Base-by-base conservation (phyloP, 1,284 basidiomycete genomes). In the Tilletia setariae region DNA sequence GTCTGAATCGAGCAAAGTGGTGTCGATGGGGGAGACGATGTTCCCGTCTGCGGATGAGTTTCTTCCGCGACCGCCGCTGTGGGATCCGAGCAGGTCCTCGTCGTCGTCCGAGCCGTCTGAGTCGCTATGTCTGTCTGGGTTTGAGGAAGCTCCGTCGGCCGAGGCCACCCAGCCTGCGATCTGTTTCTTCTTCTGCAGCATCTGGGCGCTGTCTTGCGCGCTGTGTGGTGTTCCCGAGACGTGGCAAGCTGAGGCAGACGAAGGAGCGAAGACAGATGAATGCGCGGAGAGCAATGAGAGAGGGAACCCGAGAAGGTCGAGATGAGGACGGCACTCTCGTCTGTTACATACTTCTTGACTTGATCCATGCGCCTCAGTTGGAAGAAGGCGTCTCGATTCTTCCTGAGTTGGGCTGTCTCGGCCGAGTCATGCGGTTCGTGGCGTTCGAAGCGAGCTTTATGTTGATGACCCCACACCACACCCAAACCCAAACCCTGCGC, bases 21-120 rank as follows among this genome's bases (percentile, higher is more conserved):
- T 23, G 30, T 56, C 49, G 32, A 70, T 72, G 69, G 70, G 51
- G 42, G 35, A 35, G 40, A 59, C 68, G 8, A 25, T 23, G 46
- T 40, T 13, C 2, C 23, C 53, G 25, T 64, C n/a, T 2, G n/a
- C 32, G 19, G 64, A 74, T 68, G 71, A 15, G 23, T 53, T 13
- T 25, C 74, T 51, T 69, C 71, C 53, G 66, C 64, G 16, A 77
- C 75, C 61, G 73, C 72, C 70, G 77, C 73, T 42, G 56, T 44
- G 43, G 43, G 28, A 15, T 2, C n/a, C 11, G 56, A 32, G 28
- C 30, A 32, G 28, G 56, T 19, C 28, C 3, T 61, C 56, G 56
- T 77, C 76, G 72, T 79, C 78, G 69, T 79, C 77, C 47, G 73
- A 69, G 72, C 76, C 75, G 73, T 80, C 79, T 2, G 79, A 77